A percentile compares a stretch with the other conserved stretches of the same genome.
Evolutionary conservation across 345 rosid genomes (phyloP).

Genomic region (Turritis glabra): DNA sequence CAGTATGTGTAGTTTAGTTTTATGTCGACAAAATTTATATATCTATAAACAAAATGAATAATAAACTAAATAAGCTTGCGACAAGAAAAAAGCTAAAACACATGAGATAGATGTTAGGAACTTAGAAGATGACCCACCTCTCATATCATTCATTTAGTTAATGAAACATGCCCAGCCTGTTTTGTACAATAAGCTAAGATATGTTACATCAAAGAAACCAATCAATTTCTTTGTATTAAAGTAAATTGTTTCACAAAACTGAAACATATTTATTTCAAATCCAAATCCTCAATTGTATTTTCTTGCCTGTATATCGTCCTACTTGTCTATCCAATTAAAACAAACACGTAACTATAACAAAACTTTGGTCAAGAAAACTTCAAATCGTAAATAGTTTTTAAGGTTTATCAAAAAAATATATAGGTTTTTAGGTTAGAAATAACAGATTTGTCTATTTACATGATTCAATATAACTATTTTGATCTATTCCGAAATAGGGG

Average conservation of each 20-base stretch:
- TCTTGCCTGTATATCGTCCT: slow-evolving; percentile 16
- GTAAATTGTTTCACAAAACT: slow-evolving; percentile 28
- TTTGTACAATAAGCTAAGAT: slow-evolving; percentile 40
- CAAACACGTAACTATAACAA: not conserved
- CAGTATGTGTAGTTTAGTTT: not conserved
- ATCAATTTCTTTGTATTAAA: slow-evolving; percentile 33
- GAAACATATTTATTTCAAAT: slow-evolving; percentile 33
- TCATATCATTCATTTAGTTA: slow-evolving; percentile 31
- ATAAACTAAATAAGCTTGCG: not conserved
- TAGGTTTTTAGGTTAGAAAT: no score
- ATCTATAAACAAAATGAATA: not conserved
- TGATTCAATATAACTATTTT: not conserved
- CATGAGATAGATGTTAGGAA: slow-evolving; percentile 32
- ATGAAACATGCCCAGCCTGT: slow-evolving; percentile 43
- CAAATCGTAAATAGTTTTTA: not conserved
- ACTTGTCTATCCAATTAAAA: slow-evolving; percentile 16
- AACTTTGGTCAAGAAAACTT: not conserved
- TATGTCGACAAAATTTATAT: not conserved
- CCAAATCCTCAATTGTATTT: slow-evolving; percentile 4
- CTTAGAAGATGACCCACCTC: slow-evolving; percentile 33
- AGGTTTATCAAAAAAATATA: no score
- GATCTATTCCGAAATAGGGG: not conserved
- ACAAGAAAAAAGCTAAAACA: slow-evolving; percentile 5
- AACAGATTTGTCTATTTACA: not conserved
- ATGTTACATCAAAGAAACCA: slow-evolving; percentile 39